Conservation (phyloP, 2,329 filamentous ascomycete genomes). For the Curvularia sp. region DNA sequence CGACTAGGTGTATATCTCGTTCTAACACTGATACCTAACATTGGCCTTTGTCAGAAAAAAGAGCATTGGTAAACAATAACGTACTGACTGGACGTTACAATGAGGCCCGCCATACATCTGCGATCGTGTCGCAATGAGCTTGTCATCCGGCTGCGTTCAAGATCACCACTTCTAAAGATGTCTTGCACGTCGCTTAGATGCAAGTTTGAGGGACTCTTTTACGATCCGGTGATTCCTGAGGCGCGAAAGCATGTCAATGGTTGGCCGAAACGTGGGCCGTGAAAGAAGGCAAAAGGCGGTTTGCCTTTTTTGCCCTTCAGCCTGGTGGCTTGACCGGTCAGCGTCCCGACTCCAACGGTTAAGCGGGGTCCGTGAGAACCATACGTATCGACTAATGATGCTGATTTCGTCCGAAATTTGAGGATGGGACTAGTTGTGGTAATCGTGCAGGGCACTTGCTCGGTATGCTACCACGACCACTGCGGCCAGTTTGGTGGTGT, state of each 20-base stretch:
- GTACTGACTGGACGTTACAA: background rate
- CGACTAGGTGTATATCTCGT: background rate
- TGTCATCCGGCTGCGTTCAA: conserved; percentile 19
- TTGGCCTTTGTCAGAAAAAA: background rate
- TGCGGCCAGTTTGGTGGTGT: conserved; percentile 11
- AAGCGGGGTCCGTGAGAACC: conserved; percentile 24
- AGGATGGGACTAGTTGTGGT: conserved; percentile 9
- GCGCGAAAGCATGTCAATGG: conserved; percentile 14
- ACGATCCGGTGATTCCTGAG: conserved; percentile 30
- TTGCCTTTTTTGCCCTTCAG: conserved; percentile 23
- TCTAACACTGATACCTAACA: background rate
- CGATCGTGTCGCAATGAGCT: conserved; percentile 4
- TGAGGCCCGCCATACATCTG: conserved; percentile 14
- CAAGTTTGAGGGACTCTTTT: conserved; percentile 12
- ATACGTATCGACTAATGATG: conserved; percentile 22
- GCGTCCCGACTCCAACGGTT: conserved; percentile 17
- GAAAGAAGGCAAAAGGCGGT: conserved; percentile 13
- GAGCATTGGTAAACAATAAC: background rate
- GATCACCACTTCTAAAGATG: conserved; percentile 17
- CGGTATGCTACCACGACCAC: conserved; percentile 19
- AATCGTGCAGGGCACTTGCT: conserved; percentile 15
- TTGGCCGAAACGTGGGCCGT: conserved; percentile 8
- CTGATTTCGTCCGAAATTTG: conserved; percentile 13
- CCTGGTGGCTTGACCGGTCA: conserved; percentile 35
- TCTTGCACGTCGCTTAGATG: conserved; percentile 20